Percentiles rank a stretch among this genome's conserved stretches.
Conservation (phyloP, 768 basidiomycete species). For the Pleurotus djamor region DNA sequence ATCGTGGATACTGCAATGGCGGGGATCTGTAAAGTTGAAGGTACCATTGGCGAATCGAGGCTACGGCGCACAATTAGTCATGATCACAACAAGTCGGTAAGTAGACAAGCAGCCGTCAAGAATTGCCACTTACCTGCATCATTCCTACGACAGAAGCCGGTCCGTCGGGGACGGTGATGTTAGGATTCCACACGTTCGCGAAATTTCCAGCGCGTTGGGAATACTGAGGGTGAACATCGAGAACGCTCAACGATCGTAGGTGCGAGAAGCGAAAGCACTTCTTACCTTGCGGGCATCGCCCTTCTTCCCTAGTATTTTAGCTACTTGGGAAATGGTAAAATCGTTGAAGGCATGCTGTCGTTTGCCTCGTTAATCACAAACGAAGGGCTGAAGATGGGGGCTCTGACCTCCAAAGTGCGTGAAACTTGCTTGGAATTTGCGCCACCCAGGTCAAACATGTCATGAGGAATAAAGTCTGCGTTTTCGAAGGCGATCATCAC, state of each 20-base stretch:
- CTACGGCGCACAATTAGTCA: conserved; percentile 22
- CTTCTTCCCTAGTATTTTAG: conserved; percentile 47
- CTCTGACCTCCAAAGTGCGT: conserved; percentile 52
- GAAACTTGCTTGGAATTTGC: conserved; percentile 64
- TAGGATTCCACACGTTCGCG: conserved; percentile 58
- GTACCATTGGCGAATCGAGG: conserved; percentile 54
- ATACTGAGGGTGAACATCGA: conserved; percentile 33
- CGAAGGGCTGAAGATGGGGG: background rate
- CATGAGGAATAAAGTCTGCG: conserved; percentile 37
- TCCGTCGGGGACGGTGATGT: conserved; percentile 46
- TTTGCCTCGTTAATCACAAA: background rate
- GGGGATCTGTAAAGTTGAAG: conserved; percentile 63
- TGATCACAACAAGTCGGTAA: background rate
- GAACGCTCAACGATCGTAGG: background rate
- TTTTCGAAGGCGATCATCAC: background rate
- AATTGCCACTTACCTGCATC: conserved; percentile 46
- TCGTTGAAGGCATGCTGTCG: conserved; percentile 60
- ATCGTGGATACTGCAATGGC: conserved; percentile 66
- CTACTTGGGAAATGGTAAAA: conserved; percentile 64
- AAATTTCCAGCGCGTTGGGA: conserved; percentile 53
- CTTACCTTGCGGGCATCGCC: conserved; percentile 50
- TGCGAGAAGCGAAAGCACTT: background rate
- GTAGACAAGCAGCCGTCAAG: background rate
- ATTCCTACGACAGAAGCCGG: conserved; percentile 46
- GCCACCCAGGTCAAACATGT: conserved; percentile 43